A percentile compares a stretch with the other conserved stretches of the same genome.
These are phyloP conservation scores for Amanita brunnescens DNA, from an alignment of 768 basidiomycete genomes.

Conservation along the genomic window DNA sequence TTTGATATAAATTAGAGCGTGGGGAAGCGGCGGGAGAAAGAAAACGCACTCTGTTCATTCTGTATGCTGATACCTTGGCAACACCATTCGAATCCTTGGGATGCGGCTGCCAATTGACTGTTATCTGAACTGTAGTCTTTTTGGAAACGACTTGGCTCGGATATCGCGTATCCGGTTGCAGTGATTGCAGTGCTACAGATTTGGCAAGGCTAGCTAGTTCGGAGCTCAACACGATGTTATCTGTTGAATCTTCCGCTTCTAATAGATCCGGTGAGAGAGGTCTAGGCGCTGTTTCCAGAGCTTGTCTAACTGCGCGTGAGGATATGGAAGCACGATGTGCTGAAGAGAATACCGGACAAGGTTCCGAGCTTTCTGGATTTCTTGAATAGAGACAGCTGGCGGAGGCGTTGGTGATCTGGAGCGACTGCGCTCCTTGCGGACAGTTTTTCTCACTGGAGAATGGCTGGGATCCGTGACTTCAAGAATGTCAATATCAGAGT, in stretches of 20 bases:
- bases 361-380: constrained; percentile 47
- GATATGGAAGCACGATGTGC: neutral
- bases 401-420: constrained; percentile 75
- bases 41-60: constrained; percentile 45
- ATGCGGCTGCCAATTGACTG: constrained; percentile 60
- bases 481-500: constrained; percentile 38
- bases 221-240: constrained; percentile 46
- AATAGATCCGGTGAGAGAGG: constrained; percentile 37
- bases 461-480: constrained; percentile 22
- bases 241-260: constrained; percentile 35
- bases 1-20: constrained; percentile 17
- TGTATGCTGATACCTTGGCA: constrained; percentile 39
- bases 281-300: constrained; percentile 33
- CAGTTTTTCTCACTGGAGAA: constrained; percentile 25
- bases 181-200: constrained; percentile 14
- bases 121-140: constrained; percentile 37
- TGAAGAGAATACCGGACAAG: constrained; percentile 43
- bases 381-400: constrained; percentile 45
- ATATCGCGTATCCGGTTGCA: constrained; percentile 15
- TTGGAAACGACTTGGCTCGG: constrained; percentile 22
- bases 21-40: neutral
- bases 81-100: constrained; percentile 38
- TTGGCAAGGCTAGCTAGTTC: constrained; percentile 54
- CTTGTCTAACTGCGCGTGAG: constrained; percentile 28
- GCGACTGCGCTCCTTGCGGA: constrained; percentile 47